Evolutionary conservation across 2,329 filamentous ascomycete species (phyloP).

Genomic region (Colletotrichum spaethianum): DNA sequence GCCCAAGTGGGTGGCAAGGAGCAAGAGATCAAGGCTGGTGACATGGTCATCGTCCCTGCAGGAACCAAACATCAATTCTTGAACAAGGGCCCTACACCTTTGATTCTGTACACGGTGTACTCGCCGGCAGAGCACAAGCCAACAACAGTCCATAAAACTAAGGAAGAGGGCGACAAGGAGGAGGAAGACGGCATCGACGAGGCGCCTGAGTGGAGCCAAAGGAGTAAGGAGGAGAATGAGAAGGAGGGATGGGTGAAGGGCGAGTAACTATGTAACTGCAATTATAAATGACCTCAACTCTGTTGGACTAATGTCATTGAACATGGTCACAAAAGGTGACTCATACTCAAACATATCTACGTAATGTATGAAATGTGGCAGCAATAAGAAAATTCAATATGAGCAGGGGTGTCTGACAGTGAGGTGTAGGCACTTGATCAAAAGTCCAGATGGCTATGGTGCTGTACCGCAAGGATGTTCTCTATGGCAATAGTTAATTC

Average conservation of each 20-base stretch:
- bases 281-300: no score
- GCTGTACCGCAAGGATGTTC: no score
- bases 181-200: slow-evolving; percentile 74
- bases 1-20: slow-evolving; percentile 72
- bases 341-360: no score
- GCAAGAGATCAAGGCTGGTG: slow-evolving; percentile 59
- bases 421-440: no score
- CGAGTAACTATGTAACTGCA: neutral
- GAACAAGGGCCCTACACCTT: slow-evolving; percentile 70
- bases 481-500: no score
- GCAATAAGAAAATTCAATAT: no score
- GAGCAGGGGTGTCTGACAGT: no score
- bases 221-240: slow-evolving; percentile 71
- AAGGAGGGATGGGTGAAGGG: slow-evolving; percentile 67
- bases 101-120: slow-evolving; percentile 76
- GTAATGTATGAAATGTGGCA: no score
- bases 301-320: no score
- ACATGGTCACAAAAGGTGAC: no score
- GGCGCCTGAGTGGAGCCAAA: slow-evolving; percentile 71
- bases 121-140: slow-evolving; percentile 73
- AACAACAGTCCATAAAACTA: slow-evolving; percentile 72
- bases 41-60: slow-evolving; percentile 67
- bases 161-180: slow-evolving; percentile 73
- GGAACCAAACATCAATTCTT: slow-evolving; percentile 78
- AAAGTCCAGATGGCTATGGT: no score